Base-by-base conservation (phyloP, 768 basidiomycete genomes). In the Tephrocybe rancida region DNA sequence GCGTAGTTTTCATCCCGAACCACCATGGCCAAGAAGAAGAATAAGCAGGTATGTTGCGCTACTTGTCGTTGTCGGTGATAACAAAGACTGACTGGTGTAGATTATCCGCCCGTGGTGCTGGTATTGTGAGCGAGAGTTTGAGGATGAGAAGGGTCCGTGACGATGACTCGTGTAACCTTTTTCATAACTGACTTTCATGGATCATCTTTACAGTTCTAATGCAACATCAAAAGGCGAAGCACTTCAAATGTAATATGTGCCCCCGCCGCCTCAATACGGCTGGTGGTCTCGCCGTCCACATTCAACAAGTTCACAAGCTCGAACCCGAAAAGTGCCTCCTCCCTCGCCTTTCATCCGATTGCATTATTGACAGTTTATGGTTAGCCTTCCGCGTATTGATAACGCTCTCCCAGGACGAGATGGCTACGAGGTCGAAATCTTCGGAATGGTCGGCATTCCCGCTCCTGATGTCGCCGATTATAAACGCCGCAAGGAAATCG, bases 221-320 rank as follows among this genome's bases (percentile, higher is more conserved):
- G 86, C 95, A 97, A 72, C 96, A 99, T 72, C 96, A 99, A 68
- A 98, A 98, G 73, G 96, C 97, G 11, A 99, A 99, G 71, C 96
- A 98, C 68, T 99, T 98, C 81, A 97, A 97, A 70, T 98, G 97
- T 65, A 86, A 87, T 55, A 86, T 96, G 81, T 98, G 96, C 68
- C 96, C 97, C 18, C 80, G 97, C 55, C 84, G 95, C 60, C 75
- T 99, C 57, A 98, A 99, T 66, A 98, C 96, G 2, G 97, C 97
- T 3, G 97, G 97, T 61, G 97, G 97, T 69, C 77, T 99, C 25
- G 95, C 95, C 6, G 97, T 98, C 3, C 97, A 99, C 67, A 92
- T 96, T 48, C 95, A 98, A 67, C 97, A 99, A 68, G 97, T 99
- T 0, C 97, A 98, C 72, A 99, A 99, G 69, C 86, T 97, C n/a